phyloP scores from a whole-genome alignment of 1,284 basidiomycete species.

The Melampsora americana region DNA sequence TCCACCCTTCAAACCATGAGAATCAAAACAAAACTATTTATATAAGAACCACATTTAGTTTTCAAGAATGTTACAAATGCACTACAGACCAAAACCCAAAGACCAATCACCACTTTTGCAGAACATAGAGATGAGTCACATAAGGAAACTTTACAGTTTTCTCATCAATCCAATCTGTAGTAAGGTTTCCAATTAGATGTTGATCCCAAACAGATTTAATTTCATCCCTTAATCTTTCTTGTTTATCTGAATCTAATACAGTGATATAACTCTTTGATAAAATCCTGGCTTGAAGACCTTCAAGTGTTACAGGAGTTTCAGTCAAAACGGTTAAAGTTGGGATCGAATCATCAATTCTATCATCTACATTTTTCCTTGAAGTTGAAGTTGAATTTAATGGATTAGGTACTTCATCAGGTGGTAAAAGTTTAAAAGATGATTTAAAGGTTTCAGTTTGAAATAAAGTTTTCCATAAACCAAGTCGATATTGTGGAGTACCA shows the following conservation, averaged over 20 bases:
- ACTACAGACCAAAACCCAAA: no score
- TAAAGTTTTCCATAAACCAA: background rate
- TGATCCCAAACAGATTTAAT: background rate
- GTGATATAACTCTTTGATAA: slow-evolving; percentile 3
- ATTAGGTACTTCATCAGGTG: background rate
- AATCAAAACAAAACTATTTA: no score
- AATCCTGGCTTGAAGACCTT: background rate
- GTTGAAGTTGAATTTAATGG: background rate
- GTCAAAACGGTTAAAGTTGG: background rate
- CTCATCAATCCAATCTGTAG: background rate
- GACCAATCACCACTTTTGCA: background rate
- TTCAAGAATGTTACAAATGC: no score
- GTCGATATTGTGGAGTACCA: background rate
- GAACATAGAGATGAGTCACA: background rate
- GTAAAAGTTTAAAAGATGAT: background rate
- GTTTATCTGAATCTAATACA: background rate
- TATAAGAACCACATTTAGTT: no score
- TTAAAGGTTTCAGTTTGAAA: background rate
- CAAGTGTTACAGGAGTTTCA: background rate
- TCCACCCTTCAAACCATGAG: no score
- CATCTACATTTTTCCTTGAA: background rate
- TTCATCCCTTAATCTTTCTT: background rate
- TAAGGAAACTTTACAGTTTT: background rate
- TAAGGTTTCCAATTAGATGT: background rate
- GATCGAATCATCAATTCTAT: background rate